Conservation (phyloP, 306 rosid genomes). For the Glycyrrhiza uralensis region DNA sequence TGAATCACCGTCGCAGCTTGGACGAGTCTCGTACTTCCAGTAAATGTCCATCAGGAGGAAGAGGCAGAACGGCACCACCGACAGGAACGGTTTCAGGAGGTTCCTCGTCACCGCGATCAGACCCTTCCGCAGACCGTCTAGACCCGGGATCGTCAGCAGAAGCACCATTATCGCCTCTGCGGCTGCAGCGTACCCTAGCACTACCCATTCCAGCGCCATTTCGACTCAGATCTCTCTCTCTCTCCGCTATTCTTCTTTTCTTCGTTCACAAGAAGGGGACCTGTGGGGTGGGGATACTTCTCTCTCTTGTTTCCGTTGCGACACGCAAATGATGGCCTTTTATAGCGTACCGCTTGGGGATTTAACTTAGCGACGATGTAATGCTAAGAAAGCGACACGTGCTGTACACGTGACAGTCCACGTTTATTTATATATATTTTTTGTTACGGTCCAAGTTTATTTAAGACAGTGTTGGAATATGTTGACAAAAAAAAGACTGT, state of each 20-base stretch:
- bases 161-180: conserved; percentile 96
- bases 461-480: too few species aligned
- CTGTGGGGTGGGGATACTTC: not conserved
- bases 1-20: conserved; percentile 67
- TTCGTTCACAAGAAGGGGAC: not conserved
- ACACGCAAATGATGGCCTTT: not conserved
- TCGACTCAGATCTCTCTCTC: conserved; percentile 13
- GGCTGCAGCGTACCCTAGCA: conserved; percentile 88
- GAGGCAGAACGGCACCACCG: conserved; percentile 88
- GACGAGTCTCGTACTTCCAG: conserved; percentile 89
- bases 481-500: too few species aligned
- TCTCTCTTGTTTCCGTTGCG: not conserved
- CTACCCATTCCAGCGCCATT: conserved; percentile 98
- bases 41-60: conserved; percentile 91
- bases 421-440: too few species aligned
- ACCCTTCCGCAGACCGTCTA: conserved; percentile 85
- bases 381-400: conserved; percentile 10
- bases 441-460: too few species aligned
- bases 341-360: not conserved
- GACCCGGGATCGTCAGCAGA: conserved; percentile 87
- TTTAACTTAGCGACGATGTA: not conserved
- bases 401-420: not conserved
- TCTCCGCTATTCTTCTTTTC: not conserved
- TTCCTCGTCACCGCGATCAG: conserved; percentile 80
- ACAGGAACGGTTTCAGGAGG: conserved; percentile 91